These are phyloP conservation scores for Pyrenula massariospora DNA, from an alignment of 495 filamentous ascomycete species.

Conservation along the genomic window DNA sequence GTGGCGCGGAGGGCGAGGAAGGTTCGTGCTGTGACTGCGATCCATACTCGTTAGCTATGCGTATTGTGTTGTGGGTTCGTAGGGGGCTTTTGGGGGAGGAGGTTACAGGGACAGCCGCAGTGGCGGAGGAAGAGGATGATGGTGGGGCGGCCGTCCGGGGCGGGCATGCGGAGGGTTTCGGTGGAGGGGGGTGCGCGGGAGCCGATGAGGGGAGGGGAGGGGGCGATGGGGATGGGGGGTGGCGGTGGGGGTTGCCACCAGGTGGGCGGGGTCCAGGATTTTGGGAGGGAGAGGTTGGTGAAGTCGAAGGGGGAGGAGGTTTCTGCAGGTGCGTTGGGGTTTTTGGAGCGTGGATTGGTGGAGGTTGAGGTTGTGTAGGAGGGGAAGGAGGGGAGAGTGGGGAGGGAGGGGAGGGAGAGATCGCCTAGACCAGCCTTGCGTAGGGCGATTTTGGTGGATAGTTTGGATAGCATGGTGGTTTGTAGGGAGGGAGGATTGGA, in stretches of 20 bases:
- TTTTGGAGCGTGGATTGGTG: background rate
- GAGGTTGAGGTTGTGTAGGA: background rate
- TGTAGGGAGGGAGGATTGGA: background rate
- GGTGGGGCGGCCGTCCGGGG: slow-evolving; percentile 14
- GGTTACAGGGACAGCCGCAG: slow-evolving; percentile 48
- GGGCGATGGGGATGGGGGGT: background rate
- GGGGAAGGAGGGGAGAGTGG: background rate
- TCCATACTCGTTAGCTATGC: no score
- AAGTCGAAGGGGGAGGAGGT: background rate
- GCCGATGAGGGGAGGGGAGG: background rate
- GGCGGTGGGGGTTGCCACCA: background rate
- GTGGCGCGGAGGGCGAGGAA: slow-evolving; percentile 29
- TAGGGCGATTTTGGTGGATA: background rate
- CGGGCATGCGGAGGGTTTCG: background rate
- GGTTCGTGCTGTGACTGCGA: slow-evolving; percentile 43
- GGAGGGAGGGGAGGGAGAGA: background rate
- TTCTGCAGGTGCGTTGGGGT: background rate
- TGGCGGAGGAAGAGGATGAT: slow-evolving; percentile 46
- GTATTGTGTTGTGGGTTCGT: no score
- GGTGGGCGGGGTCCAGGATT: background rate
- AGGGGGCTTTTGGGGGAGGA: no score
- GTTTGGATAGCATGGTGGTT: background rate
- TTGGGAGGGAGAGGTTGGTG: background rate
- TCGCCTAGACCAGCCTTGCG: background rate
- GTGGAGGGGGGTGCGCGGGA: no score